These are phyloP conservation scores for Darksidea phi DNA, from an alignment of 495 filamentous ascomycete species.

Conservation along the genomic window DNA sequence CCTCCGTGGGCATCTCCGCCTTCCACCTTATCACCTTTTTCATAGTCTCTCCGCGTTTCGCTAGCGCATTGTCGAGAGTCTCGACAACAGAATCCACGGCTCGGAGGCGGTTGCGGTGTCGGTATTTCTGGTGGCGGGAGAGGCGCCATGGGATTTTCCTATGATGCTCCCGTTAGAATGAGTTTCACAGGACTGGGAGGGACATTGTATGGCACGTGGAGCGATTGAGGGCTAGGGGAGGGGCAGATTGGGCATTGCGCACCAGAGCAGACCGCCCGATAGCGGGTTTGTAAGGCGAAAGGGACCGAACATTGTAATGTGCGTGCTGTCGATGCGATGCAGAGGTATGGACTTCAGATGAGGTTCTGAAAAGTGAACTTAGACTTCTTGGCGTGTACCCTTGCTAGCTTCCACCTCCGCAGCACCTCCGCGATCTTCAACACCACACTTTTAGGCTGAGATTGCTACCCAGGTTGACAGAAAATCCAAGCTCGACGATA, in stretches of 20 bases:
- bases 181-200: conserved; percentile 6
- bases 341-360: neutral
- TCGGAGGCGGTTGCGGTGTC: conserved; percentile 81
- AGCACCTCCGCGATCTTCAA: neutral
- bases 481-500: too few species aligned
- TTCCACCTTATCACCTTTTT: conserved; percentile 85
- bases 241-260: conserved; percentile 4
- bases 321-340: neutral
- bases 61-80: conserved; percentile 70
- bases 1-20: conserved; percentile 90
- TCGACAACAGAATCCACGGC: conserved; percentile 81
- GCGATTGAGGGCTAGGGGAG: neutral
- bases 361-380: conserved; percentile 17
- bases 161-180: neutral
- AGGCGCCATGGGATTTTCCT: conserved; percentile 99
- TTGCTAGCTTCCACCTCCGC: neutral
- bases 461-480: too few species aligned
- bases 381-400: conserved; percentile 14
- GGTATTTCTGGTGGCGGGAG: conserved; percentile 82
- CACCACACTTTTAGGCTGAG: neutral
- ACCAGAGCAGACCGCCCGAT: conserved; percentile 60
- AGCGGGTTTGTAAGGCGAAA: conserved; percentile 77
- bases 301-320: conserved; percentile 66
- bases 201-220: neutral
- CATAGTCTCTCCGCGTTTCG: conserved; percentile 50